Percentiles rank a stretch among this genome's conserved stretches.
Evolutionary conservation across 768 basidiomycete species (phyloP).

Genomic region (Clitopilus hobsonii): DNA sequence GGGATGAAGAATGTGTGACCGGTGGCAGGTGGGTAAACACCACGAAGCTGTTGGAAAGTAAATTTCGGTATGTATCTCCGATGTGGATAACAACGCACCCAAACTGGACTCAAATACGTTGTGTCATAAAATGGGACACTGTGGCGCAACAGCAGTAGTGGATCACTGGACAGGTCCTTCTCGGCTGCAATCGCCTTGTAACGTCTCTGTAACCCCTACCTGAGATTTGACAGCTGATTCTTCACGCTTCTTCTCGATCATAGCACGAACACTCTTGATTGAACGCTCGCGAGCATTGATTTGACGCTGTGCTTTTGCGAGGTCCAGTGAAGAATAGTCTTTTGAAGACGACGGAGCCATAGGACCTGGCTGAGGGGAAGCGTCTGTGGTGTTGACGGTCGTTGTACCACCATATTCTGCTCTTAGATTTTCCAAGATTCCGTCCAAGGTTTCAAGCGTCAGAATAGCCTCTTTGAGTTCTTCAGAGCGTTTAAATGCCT

Average conservation of each 20-base stretch:
- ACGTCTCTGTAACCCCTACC: background rate
- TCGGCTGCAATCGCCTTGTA: too few species aligned
- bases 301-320: constrained; percentile 61
- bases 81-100: too few species aligned
- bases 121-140: too few species aligned
- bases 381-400: constrained; percentile 2
- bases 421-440: constrained; percentile 53
- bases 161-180: too few species aligned
- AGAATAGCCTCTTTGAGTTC: constrained; percentile 60
- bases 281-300: constrained; percentile 67
- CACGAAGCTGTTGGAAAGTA: too few species aligned
- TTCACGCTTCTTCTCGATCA: constrained; percentile 38
- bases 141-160: too few species aligned
- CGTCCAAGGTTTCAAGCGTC: constrained; percentile 57
- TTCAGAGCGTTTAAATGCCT: constrained; percentile 58
- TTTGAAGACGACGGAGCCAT: constrained; percentile 20
- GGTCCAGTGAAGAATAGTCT: constrained; percentile 55
- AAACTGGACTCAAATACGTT: too few species aligned
- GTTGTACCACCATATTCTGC: constrained; percentile 31
- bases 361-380: background rate
- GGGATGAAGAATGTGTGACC: too few species aligned
- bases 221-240: background rate
- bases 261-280: constrained; percentile 53
- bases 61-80: too few species aligned
- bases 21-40: too few species aligned